Evolutionary conservation across 257 asterid species (phyloP).

Genomic region (Nicotiana attenuata): DNA sequence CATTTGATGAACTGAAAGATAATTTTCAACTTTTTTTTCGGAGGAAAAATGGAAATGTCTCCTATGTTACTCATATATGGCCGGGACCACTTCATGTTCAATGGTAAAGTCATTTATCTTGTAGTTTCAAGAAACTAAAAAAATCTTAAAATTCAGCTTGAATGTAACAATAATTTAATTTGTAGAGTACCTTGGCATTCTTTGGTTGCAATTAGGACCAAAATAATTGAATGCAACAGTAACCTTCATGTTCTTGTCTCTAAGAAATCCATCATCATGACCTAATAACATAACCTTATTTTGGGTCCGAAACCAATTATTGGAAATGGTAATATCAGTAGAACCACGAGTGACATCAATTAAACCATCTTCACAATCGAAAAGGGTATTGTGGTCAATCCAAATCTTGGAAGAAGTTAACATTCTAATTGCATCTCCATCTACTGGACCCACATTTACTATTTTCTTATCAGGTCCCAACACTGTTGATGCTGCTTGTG

Average conservation of each 20-base stretch:
- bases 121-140: neutral
- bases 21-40: neutral
- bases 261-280: slow-evolving; percentile 57
- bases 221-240: slow-evolving; percentile 82
- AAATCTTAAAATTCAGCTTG: neutral
- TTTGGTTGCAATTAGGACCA: slow-evolving; percentile 68
- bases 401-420: slow-evolving; percentile 56
- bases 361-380: slow-evolving; percentile 55
- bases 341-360: slow-evolving; percentile 85
- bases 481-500: slow-evolving; percentile 44
- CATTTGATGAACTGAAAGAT: neutral
- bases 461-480: slow-evolving; percentile 42
- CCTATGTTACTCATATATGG: neutral
- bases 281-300: slow-evolving; percentile 83
- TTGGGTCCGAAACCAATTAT: slow-evolving; percentile 69
- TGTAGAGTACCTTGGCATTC: slow-evolving; percentile 72
- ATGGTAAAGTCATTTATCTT: neutral
- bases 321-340: slow-evolving; percentile 61
- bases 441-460: slow-evolving; percentile 45
- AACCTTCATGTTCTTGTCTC: slow-evolving; percentile 69
- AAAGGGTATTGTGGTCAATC: slow-evolving; percentile 77
- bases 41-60: too few species aligned
- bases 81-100: neutral
- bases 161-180: neutral
- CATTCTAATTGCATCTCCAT: slow-evolving; percentile 73